phyloP scores from a whole-genome alignment of 1,284 basidiomycete genomes.

The Irpex lacteus region DNA sequence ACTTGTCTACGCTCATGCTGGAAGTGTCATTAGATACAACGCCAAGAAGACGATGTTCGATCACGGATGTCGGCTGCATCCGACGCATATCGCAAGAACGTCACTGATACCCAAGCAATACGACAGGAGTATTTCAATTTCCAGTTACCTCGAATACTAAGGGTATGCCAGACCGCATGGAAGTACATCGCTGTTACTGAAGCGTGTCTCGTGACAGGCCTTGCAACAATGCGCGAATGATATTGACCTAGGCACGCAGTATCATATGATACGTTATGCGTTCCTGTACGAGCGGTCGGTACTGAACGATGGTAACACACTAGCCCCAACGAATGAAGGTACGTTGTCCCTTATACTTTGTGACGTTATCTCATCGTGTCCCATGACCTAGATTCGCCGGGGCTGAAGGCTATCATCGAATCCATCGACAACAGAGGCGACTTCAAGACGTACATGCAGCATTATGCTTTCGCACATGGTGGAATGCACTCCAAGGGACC shows the following conservation, averaged over 20 bases:
- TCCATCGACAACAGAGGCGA: constrained; percentile 92
- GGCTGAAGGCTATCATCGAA: constrained; percentile 86
- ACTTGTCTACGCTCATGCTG: neutral
- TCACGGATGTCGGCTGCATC: constrained; percentile 81
- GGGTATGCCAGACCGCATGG: constrained; percentile 52
- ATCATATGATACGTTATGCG: constrained; percentile 93
- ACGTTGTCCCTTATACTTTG: constrained; percentile 15
- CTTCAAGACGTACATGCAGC: constrained; percentile 97
- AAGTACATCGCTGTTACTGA: no score
- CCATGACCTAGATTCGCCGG: constrained; percentile 39
- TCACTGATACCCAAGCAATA: constrained; percentile 87
- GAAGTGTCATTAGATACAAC: constrained; percentile 59
- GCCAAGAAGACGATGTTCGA: constrained; percentile 94
- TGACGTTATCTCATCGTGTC: constrained; percentile 4
- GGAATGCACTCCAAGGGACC: constrained; percentile 61
- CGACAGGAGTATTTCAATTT: constrained; percentile 98
- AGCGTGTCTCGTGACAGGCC: constrained; percentile 45
- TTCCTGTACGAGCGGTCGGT: constrained; percentile 92
- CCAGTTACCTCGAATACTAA: constrained; percentile 89
- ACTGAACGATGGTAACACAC: constrained; percentile 82
- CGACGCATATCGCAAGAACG: constrained; percentile 88
- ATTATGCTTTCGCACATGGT: constrained; percentile 87
- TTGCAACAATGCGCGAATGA: constrained; percentile 96
- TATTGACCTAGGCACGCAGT: constrained; percentile 95
- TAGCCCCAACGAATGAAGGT: constrained; percentile 78